Base-by-base conservation (phyloP, 2,329 filamentous ascomycete genomes). In the Neonectria ditissima region DNA sequence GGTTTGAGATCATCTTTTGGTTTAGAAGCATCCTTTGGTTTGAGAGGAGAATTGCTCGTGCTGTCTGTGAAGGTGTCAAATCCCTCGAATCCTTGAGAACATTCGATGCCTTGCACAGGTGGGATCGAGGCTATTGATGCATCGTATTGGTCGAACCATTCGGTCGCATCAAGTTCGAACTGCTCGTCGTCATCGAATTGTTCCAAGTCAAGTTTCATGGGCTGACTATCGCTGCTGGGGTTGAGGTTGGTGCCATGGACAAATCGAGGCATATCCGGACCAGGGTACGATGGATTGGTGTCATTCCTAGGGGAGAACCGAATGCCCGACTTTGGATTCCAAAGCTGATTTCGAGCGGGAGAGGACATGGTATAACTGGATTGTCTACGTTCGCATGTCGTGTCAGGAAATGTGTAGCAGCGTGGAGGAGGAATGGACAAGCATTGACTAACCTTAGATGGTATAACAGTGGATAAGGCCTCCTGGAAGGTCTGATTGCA, bases 291-390 rank as follows among this genome's bases (percentile, higher is more conserved):
- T 3, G 66, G 58, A 47, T 73, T 48, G n/a, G 61, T 41, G 39
- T 65, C 45, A 34, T 58, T 41, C 47, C 64, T 67, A 11, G 73
- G 63, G 1, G 73, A 68, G 65, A 79, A 79, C 6, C 75, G 72
- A 54, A 79, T 75, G 24, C 75, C 76, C 30, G 65, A 60, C 22
- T 65, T 67, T 20, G 72, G 74, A 43, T 66, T 73, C 78, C 77
- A 80, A 28, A 78, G 64, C 22, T 59, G 51, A 41, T 59, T 67
- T 24, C 58, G 64, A 24, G 66, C 39, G 18, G 53, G 55, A 45
- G 70, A 65, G 18, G 70, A 41, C 72, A 74, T 74, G 34, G 18
- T 66, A 52, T 28, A 56, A 24, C 57, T 64, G 18, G 34, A 45
- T 56, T 28, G 58, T 69, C 52, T 69, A 39, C 11, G 18, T 30